These are phyloP conservation scores for Diaporthe ilicicola DNA, from an alignment of 2,329 filamentous ascomycete genomes.

Conservation along the genomic window DNA sequence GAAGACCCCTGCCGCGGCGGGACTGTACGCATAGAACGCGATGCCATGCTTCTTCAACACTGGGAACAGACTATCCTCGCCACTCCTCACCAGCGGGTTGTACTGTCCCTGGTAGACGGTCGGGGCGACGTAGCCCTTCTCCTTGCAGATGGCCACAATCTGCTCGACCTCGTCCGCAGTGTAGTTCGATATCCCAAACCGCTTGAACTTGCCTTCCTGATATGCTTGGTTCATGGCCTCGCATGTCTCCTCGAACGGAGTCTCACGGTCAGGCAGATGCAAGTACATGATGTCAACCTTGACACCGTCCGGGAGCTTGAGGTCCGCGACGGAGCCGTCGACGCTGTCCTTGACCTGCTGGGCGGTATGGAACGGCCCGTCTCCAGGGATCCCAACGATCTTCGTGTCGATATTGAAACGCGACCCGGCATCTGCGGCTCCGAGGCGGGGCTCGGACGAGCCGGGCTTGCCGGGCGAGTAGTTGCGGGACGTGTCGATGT, in stretches of 20 bases:
- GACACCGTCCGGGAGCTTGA: slow-evolving; percentile 35
- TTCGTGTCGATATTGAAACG: slow-evolving; percentile 49
- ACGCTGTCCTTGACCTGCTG: slow-evolving; percentile 42
- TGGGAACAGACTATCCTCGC: slow-evolving; percentile 48
- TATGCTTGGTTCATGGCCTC: slow-evolving; percentile 71
- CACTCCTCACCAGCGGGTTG: slow-evolving; percentile 50
- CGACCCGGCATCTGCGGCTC: slow-evolving; percentile 38
- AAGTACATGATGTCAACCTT: slow-evolving; percentile 18
- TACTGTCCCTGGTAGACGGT: slow-evolving; percentile 80
- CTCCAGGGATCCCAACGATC: slow-evolving; percentile 34
- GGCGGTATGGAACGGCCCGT: slow-evolving; percentile 41
- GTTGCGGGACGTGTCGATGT: slow-evolving; percentile 44
- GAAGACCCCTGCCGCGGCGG: slow-evolving; percentile 32
- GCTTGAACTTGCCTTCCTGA: slow-evolving; percentile 73
- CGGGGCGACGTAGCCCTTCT: slow-evolving; percentile 70
- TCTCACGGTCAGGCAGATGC: slow-evolving; percentile 48
- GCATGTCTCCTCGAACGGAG: slow-evolving; percentile 74
- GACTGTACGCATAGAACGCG: slow-evolving; percentile 47
- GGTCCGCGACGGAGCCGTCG: slow-evolving; percentile 42
- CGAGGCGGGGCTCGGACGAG: slow-evolving; percentile 44
- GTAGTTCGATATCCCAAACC: slow-evolving; percentile 74
- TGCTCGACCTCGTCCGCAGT: slow-evolving; percentile 78
- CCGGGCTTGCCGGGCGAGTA: slow-evolving; percentile 42
- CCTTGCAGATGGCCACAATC: slow-evolving; percentile 70
- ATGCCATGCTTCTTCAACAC: slow-evolving; percentile 45